Conservation (phyloP, 371 early-diverging fungal genomes). For the Apophysomyces trapeziformis region DNA sequence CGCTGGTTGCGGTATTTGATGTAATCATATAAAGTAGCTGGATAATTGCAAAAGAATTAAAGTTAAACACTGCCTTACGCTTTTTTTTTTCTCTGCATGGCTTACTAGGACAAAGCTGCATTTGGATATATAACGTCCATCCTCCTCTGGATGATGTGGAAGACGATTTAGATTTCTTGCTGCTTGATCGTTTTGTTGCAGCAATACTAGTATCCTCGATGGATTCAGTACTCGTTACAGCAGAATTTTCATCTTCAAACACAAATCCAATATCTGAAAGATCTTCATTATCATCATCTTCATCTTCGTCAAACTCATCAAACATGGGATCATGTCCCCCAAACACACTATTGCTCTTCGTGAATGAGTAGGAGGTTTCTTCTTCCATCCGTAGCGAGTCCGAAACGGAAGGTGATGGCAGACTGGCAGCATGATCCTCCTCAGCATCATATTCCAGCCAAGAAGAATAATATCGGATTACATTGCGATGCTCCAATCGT, state of each 20-base stretch:
- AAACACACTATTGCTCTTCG: constrained; percentile 13
- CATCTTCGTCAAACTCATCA: constrained; percentile 15
- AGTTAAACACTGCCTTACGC: no score
- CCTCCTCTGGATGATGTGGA: constrained; percentile 22
- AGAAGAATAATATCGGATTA: constrained; percentile 91
- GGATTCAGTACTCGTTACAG: not conserved
- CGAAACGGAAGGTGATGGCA: constrained; percentile 1
- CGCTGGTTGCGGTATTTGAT: constrained; percentile 41
- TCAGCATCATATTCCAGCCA: constrained; percentile 84
- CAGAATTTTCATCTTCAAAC: constrained; percentile 9
- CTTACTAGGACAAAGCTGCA: constrained; percentile 83
- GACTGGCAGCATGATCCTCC: not conserved
- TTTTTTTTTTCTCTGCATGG: not conserved
- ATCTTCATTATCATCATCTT: not conserved
- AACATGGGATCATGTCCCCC: constrained; percentile 24
- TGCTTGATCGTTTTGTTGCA: constrained; percentile 9
- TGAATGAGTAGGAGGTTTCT: constrained; percentile 10
- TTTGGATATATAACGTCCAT: constrained; percentile 82
- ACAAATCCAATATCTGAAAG: constrained; percentile 21
- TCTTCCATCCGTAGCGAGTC: constrained; percentile 11
- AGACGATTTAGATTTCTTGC: not conserved
- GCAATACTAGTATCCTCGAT: not conserved
- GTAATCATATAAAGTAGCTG: constrained; percentile 52
- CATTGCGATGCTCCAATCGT: constrained; percentile 85
- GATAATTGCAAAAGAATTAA: not conserved